Evolutionary conservation across 208 protist species (phyloP), one percentile per base, ranked within the genome.

Genomic region (Crithidia mellificae): DNA sequence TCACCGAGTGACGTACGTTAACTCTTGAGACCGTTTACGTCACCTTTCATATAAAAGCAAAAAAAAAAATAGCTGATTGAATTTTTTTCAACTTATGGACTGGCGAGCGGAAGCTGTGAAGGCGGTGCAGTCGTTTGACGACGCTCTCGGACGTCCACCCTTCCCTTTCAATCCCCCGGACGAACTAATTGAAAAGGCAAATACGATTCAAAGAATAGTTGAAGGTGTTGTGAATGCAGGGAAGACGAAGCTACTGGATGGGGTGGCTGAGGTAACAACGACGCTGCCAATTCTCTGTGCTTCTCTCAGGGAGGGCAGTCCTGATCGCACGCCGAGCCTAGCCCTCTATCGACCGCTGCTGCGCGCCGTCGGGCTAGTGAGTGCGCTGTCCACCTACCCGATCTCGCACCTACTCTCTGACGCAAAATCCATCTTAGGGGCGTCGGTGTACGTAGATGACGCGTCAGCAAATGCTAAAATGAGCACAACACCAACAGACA

Each of bases 211-310:
- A 0, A 9, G 5, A 0, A 44, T 70, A 7, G 17, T 90, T n/a
- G 11, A 6, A 1, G 14, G 56, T 2, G 29, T 76, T 2, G 61
- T 71, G 5, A 36, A 69, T 12, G 66, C 51, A 6, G 63, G 64
- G 20, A 79, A 70, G 27, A 49, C 87, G 6, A 27, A 36, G 6
- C 17, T 58, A 0, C 51, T 94, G 6, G 59, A 74, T 0, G 58
- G 69, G 0, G 64, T 64, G 2, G 46, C n/a, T 9, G 81, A 83
- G 30, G 72, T 87, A 6, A 87, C 80, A 3, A 89, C 77, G 27
- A 93, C 85, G 6, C 63, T 95, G 9, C 87, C 90, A 4, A 72
- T 95, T 14, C 74, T 92, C 14, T 92, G 83, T 51, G 87, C 90
- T 6, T 74, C 90, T 0, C 57, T 93, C 14, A 81, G 22, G 5